phyloP scores from a whole-genome alignment of 306 rosid species.

The barrel medic (Medicago truncatula) region DNA sequence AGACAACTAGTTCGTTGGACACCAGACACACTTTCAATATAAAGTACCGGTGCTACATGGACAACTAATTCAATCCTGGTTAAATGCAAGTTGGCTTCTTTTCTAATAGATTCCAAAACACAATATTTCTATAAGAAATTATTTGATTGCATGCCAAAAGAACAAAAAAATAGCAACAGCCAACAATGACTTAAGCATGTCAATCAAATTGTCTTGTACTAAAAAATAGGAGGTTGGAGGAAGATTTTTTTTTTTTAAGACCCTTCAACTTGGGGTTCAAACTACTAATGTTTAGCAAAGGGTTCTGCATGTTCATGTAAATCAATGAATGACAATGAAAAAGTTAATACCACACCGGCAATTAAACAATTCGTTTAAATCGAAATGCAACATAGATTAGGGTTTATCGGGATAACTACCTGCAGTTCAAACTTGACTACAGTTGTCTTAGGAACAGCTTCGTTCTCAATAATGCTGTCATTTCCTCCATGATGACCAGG shows the following conservation, averaged over 20 bases:
- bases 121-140: constrained; percentile 11
- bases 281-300: neutral
- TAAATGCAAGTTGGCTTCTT: neutral
- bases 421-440: constrained; percentile 96
- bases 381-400: constrained; percentile 23
- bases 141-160: constrained; percentile 8
- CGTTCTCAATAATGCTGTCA: constrained; percentile 62
- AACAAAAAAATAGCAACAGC: constrained; percentile 3
- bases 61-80: neutral
- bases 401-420: constrained; percentile 54
- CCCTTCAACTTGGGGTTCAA: constrained; percentile 19
- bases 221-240: neutral
- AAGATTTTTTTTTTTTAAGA: neutral
- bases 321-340: constrained; percentile 22
- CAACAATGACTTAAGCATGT: constrained; percentile 1
- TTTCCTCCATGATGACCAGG: constrained; percentile 71
- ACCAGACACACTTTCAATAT: neutral
- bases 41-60: neutral
- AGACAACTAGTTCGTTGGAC: neutral
- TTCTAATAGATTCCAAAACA: neutral
- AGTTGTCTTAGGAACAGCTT: constrained; percentile 57
- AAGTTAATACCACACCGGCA: neutral
- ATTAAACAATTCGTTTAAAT: constrained; percentile 24
- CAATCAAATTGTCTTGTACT: constrained; percentile 3
- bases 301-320: constrained; percentile 20